Conservation (phyloP, 805 yeast species). For the Groenewaldozyma salmanticensis region DNA sequence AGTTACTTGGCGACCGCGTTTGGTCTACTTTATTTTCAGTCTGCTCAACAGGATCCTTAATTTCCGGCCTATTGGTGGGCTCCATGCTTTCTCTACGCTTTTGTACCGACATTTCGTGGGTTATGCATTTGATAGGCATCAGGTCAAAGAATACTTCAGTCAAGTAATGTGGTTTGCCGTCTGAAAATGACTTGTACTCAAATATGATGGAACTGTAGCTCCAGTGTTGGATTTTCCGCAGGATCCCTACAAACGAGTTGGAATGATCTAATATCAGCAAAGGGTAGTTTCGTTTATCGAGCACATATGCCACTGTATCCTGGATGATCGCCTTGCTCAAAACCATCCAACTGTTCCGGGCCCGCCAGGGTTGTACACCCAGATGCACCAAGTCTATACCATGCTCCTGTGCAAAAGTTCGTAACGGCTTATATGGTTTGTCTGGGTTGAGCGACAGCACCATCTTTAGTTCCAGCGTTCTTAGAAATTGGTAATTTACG, state of each 20-base stretch:
- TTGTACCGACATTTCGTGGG: conserved; percentile 45
- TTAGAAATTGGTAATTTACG: conserved; percentile 66
- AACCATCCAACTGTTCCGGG: conserved; percentile 58
- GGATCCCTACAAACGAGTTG: conserved; percentile 67
- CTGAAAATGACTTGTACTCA: conserved; percentile 74
- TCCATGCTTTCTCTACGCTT: conserved; percentile 22
- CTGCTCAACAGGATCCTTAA: not conserved
- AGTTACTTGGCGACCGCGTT: not conserved
- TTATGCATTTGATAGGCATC: conserved; percentile 45
- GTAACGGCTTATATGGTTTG: conserved; percentile 64
- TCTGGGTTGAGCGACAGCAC: conserved; percentile 76
- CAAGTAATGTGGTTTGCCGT: conserved; percentile 54
- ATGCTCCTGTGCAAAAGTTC: conserved; percentile 47
- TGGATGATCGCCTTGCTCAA: conserved; percentile 56
- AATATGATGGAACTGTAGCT: conserved; percentile 71
- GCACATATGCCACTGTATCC: conserved; percentile 53
- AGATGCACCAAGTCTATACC: conserved; percentile 26
- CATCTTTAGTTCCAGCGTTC: conserved; percentile 58
- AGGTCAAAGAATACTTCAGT: conserved; percentile 79
- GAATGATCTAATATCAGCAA: conserved; percentile 70
- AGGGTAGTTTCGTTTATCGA: conserved; percentile 57
- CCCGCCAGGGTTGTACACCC: conserved; percentile 30
- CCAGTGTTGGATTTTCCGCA: conserved; percentile 84
- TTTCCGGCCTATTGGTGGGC: conserved; percentile 8
- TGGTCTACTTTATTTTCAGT: not conserved